These are phyloP conservation scores for Solanum medicagineum DNA, from an alignment of 257 asterid genomes.

Conservation along the genomic window DNA sequence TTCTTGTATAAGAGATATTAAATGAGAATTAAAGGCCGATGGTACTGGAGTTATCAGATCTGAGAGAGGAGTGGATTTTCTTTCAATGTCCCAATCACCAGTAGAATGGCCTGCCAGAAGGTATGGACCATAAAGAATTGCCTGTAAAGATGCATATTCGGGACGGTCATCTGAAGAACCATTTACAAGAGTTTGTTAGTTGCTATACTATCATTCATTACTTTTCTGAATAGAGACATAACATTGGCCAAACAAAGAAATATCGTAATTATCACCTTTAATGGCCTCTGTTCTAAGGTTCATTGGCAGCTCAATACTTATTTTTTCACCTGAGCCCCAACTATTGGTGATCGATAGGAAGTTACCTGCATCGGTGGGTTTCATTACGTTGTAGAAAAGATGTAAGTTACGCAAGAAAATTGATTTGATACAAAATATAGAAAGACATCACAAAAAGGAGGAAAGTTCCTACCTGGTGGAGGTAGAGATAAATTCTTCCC, in stretches of 20 bases:
- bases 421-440: neutral
- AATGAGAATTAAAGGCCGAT: conserved; percentile 18
- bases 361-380: conserved; percentile 36
- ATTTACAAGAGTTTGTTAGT: neutral
- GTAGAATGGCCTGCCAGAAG: conserved; percentile 63
- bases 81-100: conserved; percentile 61
- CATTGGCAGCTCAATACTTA: conserved; percentile 52
- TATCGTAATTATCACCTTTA: conserved; percentile 30
- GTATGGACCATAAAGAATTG: conserved; percentile 84
- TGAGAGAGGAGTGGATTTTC: conserved; percentile 19
- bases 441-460: neutral
- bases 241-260: neutral
- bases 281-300: conserved; percentile 63
- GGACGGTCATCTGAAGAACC: conserved; percentile 50
- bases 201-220: neutral
- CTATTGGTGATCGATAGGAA: conserved; percentile 33
- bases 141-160: conserved; percentile 46
- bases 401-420: neutral
- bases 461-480: conserved; percentile 39
- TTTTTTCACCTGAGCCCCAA: conserved; percentile 59
- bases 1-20: conserved; percentile 54
- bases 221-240: neutral
- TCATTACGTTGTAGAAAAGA: neutral
- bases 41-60: conserved; percentile 57
- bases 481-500: conserved; percentile 23